These are phyloP conservation scores for Mycosphaerella sp. DNA, from an alignment of 2,329 filamentous ascomycete genomes.

Conservation along the genomic window DNA sequence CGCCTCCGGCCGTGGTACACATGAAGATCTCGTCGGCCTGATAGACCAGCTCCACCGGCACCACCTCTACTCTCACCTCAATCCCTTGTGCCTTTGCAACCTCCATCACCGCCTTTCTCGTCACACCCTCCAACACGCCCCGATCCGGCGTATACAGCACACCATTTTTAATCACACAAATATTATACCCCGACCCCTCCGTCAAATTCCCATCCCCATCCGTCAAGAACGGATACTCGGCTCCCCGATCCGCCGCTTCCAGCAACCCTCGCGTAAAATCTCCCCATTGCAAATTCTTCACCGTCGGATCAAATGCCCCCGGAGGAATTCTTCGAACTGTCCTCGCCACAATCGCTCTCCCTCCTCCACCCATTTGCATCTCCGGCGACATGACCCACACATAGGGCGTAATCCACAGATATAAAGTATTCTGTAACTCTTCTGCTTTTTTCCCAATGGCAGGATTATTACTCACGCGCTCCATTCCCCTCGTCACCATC, in stretches of 20 bases:
- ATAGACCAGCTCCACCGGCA: conserved; percentile 41
- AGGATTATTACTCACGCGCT: conserved; percentile 26
- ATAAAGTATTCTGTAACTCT: conserved; percentile 39
- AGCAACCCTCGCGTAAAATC: conserved; percentile 41
- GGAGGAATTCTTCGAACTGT: conserved; percentile 43
- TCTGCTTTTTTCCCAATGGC: conserved; percentile 27
- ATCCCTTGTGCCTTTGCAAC: conserved; percentile 33
- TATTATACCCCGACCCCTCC: conserved; percentile 47
- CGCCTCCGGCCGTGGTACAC: conserved; percentile 49
- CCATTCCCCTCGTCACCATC: conserved; percentile 47
- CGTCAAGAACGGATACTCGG: conserved; percentile 45
- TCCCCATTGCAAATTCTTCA: conserved; percentile 49
- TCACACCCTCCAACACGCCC: conserved; percentile 46
- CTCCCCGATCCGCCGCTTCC: conserved; percentile 45
- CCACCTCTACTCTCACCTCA: conserved; percentile 37
- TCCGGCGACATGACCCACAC: conserved; percentile 47
- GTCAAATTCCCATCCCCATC: conserved; percentile 47
- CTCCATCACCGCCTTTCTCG: conserved; percentile 46
- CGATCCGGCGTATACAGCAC: conserved; percentile 43
- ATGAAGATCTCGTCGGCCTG: conserved; percentile 47
- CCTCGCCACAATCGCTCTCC: conserved; percentile 41
- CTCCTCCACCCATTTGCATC: conserved; percentile 36
- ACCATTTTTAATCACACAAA: conserved; percentile 43
- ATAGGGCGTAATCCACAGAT: conserved; percentile 46
- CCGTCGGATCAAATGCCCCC: conserved; percentile 45